Evolutionary conservation across 169 alveolate genomes (phyloP), one percentile per base, ranked within the genome.

Genomic region (Eimeria acervulina): DNA sequence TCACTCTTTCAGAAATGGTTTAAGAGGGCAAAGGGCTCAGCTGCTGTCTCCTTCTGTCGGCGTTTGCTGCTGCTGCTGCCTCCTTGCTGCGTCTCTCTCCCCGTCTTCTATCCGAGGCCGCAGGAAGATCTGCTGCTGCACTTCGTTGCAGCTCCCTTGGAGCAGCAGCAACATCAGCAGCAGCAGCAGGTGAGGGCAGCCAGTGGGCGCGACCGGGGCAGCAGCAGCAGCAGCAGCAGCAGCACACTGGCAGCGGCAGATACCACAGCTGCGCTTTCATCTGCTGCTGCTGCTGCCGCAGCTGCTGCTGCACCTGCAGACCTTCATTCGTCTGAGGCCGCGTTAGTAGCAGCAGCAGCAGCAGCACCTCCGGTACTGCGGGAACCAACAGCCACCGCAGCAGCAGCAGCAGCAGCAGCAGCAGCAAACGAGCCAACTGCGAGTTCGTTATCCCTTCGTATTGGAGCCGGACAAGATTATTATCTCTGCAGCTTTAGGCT

Each of bases 11-110:
- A 33, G 10, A 76, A 76, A 42, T 76, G 55, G 87, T 76, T 76
- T 38, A 42, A 42, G n/a, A 10, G 87, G 7, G 87, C 87, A 6
- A 33, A 55, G 6, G 87, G 38, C 5, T 8, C 44, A 8, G 61
- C 87, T 36, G 55, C 87, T 21, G 61, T 61, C 38, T 38, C n/a
- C 6, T 76, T 61, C 87, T 76, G 33, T 33, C 17, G 87, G 1
- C 44, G 87, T 33, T 23, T 76, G 87, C 87, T 76, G 61, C 59
- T 76, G 87, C 87, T 76, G 87, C 87, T 76, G 87, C 87, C 87
- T 26, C 44, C 55, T 36, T 76, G 87, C 87, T 38, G 87, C 59
- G 21, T 76, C 59, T 33, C 19, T 19, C 87, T 76, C 19, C 87
- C 87, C 12, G 59, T 76, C 12, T 76, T 76, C 55, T 36, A 38